Evolutionary conservation across 129 eudicot genomes (phyloP).

Genomic region (Chrysanthemum seticuspe): DNA sequence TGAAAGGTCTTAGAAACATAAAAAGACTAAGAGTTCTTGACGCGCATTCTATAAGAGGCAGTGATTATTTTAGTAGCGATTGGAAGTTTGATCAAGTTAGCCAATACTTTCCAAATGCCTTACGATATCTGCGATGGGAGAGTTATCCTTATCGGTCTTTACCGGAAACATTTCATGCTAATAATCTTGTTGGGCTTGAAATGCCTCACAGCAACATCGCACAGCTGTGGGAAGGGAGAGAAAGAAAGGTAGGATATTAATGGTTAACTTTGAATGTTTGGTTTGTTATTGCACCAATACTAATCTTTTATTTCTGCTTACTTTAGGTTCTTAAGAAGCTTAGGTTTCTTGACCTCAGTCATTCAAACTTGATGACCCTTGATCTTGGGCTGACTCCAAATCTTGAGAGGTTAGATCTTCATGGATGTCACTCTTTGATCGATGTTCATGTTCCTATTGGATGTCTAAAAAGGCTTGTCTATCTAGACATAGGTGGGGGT

Average conservation of each 20-base stretch:
- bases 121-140: conserved; percentile 21
- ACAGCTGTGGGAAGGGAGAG: conserved; percentile 16
- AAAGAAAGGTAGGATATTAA: conserved; percentile 13
- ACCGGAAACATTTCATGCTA: background rate
- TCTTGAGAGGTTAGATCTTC: conserved; percentile 24
- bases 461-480: conserved; percentile 9
- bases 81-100: background rate
- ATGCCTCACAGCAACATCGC: conserved; percentile 7
- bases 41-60: background rate
- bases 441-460: conserved; percentile 26
- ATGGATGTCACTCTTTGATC: background rate
- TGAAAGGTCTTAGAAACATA: conserved; percentile 15
- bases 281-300: background rate
- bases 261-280: background rate
- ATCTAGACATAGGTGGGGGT: conserved; percentile 4
- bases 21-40: conserved; percentile 14
- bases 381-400: conserved; percentile 14
- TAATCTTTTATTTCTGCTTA: background rate
- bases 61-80: background rate
- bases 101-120: background rate
- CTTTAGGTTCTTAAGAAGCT: conserved; percentile 6
- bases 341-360: conserved; percentile 10
- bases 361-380: conserved; percentile 3
- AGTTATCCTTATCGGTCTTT: background rate
- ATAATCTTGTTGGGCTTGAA: conserved; percentile 27